Conservation (phyloP, 495 filamentous ascomycete genomes). For the Tetracladium setigerum region DNA sequence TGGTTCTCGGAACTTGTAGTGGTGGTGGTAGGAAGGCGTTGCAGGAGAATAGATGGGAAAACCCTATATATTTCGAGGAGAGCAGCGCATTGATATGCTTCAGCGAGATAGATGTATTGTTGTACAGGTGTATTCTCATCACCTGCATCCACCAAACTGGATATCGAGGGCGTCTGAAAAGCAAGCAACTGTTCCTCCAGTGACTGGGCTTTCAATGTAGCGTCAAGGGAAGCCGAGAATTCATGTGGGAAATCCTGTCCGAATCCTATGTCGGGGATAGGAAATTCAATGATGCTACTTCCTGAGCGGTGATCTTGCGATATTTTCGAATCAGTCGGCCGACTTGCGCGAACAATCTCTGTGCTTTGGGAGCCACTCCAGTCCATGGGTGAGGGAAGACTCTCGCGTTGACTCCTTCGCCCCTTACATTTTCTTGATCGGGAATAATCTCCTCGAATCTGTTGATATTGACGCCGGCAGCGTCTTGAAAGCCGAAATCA, state of each 20-base stretch:
- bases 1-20: conserved; percentile 2
- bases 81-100: conserved; percentile 47
- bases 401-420: neutral
- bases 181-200: conserved; percentile 44
- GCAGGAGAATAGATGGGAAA: conserved; percentile 43
- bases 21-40: conserved; percentile 28
- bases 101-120: conserved; percentile 49
- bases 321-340: conserved; percentile 44
- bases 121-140: conserved; percentile 49
- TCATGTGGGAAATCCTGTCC: conserved; percentile 26
- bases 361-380: conserved; percentile 45
- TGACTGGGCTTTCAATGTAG: conserved; percentile 36
- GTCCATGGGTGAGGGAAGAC: conserved; percentile 51
- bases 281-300: conserved; percentile 23
- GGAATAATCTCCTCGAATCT: neutral
- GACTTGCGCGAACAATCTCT: conserved; percentile 47
- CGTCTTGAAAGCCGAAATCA: conserved; percentile 10
- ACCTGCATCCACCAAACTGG: conserved; percentile 44
- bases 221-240: conserved; percentile 32
- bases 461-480: too few species aligned
- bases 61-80: conserved; percentile 48
- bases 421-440: neutral
- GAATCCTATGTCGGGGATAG: conserved; percentile 12
- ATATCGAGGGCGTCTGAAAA: conserved; percentile 38
- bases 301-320: conserved; percentile 31